phyloP scores from a whole-genome alignment of 768 basidiomycete genomes.

The Tricholoma sp. region DNA sequence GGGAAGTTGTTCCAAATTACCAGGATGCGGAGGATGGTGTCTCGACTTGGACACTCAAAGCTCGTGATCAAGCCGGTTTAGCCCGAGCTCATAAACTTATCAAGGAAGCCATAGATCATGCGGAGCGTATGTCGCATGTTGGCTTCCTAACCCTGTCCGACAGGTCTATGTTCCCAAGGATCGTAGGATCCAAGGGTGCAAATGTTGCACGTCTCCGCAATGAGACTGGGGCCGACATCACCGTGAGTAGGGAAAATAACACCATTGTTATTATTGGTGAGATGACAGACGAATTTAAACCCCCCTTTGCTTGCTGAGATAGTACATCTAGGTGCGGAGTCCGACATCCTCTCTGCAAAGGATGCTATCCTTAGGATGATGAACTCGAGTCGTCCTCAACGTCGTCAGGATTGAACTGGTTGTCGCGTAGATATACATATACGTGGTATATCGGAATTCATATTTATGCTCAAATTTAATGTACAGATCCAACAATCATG shows the following conservation, averaged over 20 bases:
- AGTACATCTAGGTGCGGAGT: slow-evolving; percentile 51
- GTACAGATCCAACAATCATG: background rate
- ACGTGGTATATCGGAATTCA: background rate
- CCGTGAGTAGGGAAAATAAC: slow-evolving; percentile 82
- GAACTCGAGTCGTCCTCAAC: slow-evolving; percentile 32
- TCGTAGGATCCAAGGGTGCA: slow-evolving; percentile 88
- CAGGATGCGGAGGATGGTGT: slow-evolving; percentile 78
- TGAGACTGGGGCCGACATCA: slow-evolving; percentile 91
- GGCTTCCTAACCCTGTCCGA: slow-evolving; percentile 83
- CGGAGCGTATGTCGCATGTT: slow-evolving; percentile 68
- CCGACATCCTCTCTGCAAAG: slow-evolving; percentile 66
- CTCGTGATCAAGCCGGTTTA: slow-evolving; percentile 69
- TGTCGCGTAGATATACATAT: background rate
- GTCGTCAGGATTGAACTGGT: slow-evolving; percentile 29
- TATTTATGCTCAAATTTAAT: background rate
- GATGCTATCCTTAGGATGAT: slow-evolving; percentile 68
- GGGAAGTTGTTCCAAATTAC: slow-evolving; percentile 79
- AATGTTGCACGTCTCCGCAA: slow-evolving; percentile 84
- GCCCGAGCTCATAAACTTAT: slow-evolving; percentile 70
- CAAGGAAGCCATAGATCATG: slow-evolving; percentile 65
- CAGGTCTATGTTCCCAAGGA: slow-evolving; percentile 84
- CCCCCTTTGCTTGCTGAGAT: slow-evolving; percentile 4
- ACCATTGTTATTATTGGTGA: slow-evolving; percentile 84
- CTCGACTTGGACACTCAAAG: slow-evolving; percentile 80
- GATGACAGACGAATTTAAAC: slow-evolving; percentile 19